phyloP scores from a whole-genome alignment of 352 stramenopile genomes.

The Pythium rishiriense region DNA sequence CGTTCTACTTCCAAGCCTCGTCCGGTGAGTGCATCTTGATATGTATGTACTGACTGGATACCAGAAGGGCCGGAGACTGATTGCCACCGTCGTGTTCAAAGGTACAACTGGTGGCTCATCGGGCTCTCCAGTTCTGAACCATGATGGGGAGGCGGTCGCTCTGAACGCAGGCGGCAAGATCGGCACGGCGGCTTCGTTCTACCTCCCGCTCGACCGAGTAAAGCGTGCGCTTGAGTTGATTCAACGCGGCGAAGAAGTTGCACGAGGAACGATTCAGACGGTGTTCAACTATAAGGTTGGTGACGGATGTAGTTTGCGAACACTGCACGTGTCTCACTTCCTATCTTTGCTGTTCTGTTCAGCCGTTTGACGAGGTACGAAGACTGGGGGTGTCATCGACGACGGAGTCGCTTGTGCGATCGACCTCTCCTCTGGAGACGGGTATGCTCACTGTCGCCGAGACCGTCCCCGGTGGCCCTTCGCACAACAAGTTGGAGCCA shows the following conservation, averaged over 20 bases:
- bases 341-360: neutral
- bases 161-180: constrained; percentile 91
- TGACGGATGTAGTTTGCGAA: neutral
- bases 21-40: constrained; percentile 54
- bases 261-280: constrained; percentile 87
- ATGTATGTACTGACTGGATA: too few relatives aligned
- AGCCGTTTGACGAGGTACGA: constrained; percentile 89
- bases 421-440: constrained; percentile 79
- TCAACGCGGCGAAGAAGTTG: constrained; percentile 62
- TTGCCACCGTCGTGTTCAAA: constrained; percentile 11
- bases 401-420: constrained; percentile 78
- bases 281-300: constrained; percentile 85
- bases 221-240: constrained; percentile 86
- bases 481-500: constrained; percentile 77
- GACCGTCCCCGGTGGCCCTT: constrained; percentile 79
- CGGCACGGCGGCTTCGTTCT: constrained; percentile 87
- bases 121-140: constrained; percentile 87
- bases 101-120: constrained; percentile 84
- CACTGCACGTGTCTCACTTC: neutral
- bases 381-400: constrained; percentile 76
- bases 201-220: constrained; percentile 88
- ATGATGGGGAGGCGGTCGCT: constrained; percentile 86
- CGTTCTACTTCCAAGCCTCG: constrained; percentile 92
- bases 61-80: too few relatives aligned
- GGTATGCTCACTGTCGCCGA: constrained; percentile 90